Base-by-base conservation (phyloP, 352 stramenopile genomes). In the Globisporangium emineosum region DNA sequence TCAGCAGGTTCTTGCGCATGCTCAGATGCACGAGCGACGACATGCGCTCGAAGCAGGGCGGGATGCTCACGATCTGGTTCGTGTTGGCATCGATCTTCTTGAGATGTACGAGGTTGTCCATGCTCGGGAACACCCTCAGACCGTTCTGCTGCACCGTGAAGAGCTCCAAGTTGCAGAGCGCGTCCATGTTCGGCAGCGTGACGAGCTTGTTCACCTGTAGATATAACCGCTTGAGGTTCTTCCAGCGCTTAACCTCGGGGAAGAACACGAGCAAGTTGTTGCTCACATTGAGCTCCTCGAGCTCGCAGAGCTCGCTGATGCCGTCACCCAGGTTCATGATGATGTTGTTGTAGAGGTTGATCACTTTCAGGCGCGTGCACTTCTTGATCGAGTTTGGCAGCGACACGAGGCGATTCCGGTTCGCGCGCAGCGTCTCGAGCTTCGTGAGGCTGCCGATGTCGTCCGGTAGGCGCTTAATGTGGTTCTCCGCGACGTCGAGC, bases 331-430 rank as follows among this genome's bases (percentile, higher is more conserved):
- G 69, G 5, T 76, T 70, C 35, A 59, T 74, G 51, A 96, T 76
- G 37, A 60, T 62, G 62, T 94, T 96, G 72, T 93, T 91, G 71
- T 89, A 93, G 23, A 93, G 67, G 51, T 93, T 93, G 23, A 93
- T 45, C 23, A 90, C 56, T 15, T 69, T 66, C 13, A 96, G 69
- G 7, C 72, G 68, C 12, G 64, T 59, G 66, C 85, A 96, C 15
- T 64, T 27, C 0, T 72, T 68, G 33, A 96, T 81, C 37, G 67
- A 73, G 19, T 87, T 68, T 0, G 83, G 85, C 0, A 92, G 57
- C 7, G 66, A 66, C 6, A 55, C 51, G 35, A 94, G 66, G 1
- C 79, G 72, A 52, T 94, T 94, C 37, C 76, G 70, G 27, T 78
- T 87, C 8, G 73, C 77, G 6, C 76, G 70, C 15, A 94, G 51